These are phyloP conservation scores for Rhipidocladum racemiflorum DNA, from an alignment of 176 grass and related monocot species.

Conservation along the genomic window DNA sequence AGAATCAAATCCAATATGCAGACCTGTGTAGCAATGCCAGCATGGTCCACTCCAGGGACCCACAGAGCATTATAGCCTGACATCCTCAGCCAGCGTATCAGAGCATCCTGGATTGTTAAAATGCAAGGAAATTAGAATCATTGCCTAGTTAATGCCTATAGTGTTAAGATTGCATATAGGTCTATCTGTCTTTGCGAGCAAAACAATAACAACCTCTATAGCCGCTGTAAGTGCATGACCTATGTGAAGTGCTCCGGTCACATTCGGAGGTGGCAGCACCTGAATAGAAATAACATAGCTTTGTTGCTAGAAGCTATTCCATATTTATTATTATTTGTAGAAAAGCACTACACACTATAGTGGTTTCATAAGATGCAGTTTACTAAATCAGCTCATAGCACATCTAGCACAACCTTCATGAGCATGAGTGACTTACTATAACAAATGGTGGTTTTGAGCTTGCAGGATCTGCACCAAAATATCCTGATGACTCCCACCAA, in stretches of 20 bases:
- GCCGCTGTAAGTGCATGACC: constrained; percentile 76
- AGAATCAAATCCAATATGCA: constrained; percentile 17
- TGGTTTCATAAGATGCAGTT: not conserved
- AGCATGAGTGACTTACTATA: constrained; percentile 52
- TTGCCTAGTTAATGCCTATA: constrained; percentile 12
- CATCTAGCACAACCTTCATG: not conserved
- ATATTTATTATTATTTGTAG: not conserved
- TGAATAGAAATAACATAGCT: constrained; percentile 23
- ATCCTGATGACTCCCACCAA: constrained; percentile 72
- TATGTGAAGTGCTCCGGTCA: constrained; percentile 88
- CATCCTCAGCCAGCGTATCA: constrained; percentile 89
- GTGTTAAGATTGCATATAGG: not conserved
- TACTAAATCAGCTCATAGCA: not conserved
- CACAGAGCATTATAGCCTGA: constrained; percentile 87
- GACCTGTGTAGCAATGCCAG: constrained; percentile 94
- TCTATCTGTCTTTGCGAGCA: not conserved
- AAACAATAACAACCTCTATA: constrained; percentile 52
- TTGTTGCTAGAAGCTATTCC: not conserved
- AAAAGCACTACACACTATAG: not conserved
- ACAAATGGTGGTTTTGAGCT: constrained; percentile 77
- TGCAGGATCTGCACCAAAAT: constrained; percentile 64
- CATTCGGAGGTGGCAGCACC: constrained; percentile 84
- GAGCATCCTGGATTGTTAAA: constrained; percentile 61
- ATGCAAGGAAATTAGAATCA: not conserved
- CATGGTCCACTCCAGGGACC: constrained; percentile 95